Conservation (phyloP, 2,329 filamentous ascomycete genomes). For the Penicillium sp. region DNA sequence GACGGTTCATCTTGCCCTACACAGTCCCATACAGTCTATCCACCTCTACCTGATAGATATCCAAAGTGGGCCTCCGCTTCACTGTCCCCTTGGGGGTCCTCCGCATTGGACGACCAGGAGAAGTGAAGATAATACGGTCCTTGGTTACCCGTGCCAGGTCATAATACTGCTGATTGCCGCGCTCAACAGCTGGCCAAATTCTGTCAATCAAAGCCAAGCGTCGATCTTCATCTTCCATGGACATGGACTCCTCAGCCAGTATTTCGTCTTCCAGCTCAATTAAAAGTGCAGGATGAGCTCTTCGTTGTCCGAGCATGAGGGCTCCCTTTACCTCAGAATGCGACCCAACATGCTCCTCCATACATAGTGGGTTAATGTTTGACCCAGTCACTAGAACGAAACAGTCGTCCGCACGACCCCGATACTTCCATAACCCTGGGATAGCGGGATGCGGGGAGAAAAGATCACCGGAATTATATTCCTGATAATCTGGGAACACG, state of each 20-base stretch:
- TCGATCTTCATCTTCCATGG: conserved; percentile 5
- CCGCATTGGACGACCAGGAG: neutral
- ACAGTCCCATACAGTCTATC: neutral
- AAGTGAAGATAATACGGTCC: neutral
- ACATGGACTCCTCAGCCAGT: neutral
- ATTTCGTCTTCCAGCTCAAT: conserved; percentile 19
- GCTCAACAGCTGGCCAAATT: conserved; percentile 31
- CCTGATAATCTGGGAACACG: conserved; percentile 31
- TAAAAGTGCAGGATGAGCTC: conserved; percentile 26
- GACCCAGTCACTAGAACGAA: conserved; percentile 20
- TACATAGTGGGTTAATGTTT: conserved; percentile 16
- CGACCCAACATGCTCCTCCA: conserved; percentile 19
- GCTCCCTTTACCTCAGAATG: conserved; percentile 10
- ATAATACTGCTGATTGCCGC: conserved; percentile 24
- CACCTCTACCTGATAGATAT: neutral
- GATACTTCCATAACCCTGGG: conserved; percentile 18
- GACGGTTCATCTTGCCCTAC: too few species aligned
- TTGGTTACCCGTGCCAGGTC: conserved; percentile 13
- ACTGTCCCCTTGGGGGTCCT: neutral
- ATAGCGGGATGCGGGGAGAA: conserved; percentile 27
- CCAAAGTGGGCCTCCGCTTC: neutral
- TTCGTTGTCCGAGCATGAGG: conserved; percentile 21
- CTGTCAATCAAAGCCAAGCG: conserved; percentile 19
- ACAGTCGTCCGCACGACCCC: conserved; percentile 20
- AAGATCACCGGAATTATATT: conserved; percentile 38